phyloP scores from a whole-genome alignment of 2,329 filamentous ascomycete genomes.

The Zelopaecilomyces penicillatus region DNA sequence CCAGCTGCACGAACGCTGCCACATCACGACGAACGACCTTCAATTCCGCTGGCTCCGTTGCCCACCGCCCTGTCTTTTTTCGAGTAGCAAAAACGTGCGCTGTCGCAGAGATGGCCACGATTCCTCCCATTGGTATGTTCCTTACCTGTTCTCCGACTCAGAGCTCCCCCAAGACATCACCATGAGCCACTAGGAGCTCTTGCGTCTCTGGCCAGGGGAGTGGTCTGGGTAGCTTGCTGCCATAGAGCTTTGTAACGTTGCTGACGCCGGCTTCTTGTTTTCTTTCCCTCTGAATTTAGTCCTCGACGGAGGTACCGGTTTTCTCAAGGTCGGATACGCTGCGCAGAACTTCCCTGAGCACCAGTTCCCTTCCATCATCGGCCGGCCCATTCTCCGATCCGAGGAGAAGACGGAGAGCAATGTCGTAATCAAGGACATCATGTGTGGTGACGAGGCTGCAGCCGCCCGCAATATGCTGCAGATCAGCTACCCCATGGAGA shows the following conservation, averaged over 20 bases:
- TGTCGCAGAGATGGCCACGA: slow-evolving; percentile 38
- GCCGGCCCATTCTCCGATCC: slow-evolving; percentile 90
- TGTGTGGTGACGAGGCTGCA: slow-evolving; percentile 98
- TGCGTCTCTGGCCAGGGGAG: too few relatives aligned
- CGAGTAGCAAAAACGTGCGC: neutral
- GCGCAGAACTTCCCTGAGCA: slow-evolving; percentile 99
- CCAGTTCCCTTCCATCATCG: slow-evolving; percentile 97
- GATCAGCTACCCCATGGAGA: slow-evolving; percentile 99
- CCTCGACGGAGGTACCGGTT: slow-evolving; percentile 98
- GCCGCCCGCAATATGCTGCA: slow-evolving; percentile 95
- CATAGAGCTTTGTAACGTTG: neutral
- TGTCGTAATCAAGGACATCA: slow-evolving; percentile 87
- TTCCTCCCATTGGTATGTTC: slow-evolving; percentile 46
- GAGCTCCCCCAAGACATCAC: too few relatives aligned
- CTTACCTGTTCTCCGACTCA: slow-evolving; percentile 4
- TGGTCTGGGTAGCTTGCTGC: too few relatives aligned
- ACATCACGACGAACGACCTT: neutral
- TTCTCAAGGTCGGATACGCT: slow-evolving; percentile 98
- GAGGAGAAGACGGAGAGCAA: slow-evolving; percentile 66
- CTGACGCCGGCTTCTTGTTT: slow-evolving; percentile 5
- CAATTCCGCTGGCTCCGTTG: neutral
- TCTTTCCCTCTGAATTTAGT: slow-evolving; percentile 44
- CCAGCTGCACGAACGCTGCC: neutral
- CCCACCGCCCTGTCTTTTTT: neutral
- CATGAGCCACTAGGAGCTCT: too few relatives aligned